Percentiles rank a stretch among this genome's conserved stretches.
These are phyloP conservation scores for Aristolochia contorta DNA, from an alignment of 164 flowering plant genomes.

Conservation along the genomic window DNA sequence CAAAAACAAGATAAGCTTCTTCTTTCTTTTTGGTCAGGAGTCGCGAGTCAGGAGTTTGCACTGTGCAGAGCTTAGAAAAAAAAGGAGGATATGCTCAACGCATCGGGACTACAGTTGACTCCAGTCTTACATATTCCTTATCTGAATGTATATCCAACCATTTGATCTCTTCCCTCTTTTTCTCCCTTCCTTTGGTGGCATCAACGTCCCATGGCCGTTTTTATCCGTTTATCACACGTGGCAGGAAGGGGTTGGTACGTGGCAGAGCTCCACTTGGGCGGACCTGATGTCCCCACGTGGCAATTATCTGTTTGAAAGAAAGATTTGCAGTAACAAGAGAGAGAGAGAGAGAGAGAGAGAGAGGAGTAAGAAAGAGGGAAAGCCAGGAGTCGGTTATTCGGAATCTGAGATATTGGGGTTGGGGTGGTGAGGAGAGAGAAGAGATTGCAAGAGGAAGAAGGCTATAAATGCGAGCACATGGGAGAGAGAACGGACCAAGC, in stretches of 20 bases:
- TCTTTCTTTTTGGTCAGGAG: not conserved
- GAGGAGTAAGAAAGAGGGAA: slow-evolving; percentile 1
- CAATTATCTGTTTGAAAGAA: slow-evolving; percentile 3
- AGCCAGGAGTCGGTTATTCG: not conserved
- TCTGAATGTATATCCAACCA: too few species aligned
- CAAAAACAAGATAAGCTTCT: not conserved
- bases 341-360: slow-evolving; percentile 1
- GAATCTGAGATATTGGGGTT: not conserved
- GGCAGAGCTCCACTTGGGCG: slow-evolving; percentile 1
- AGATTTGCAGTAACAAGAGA: not conserved
- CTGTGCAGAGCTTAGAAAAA: too few species aligned
- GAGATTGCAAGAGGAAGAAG: not conserved
- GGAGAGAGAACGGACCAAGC: not conserved
- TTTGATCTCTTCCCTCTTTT: too few species aligned
- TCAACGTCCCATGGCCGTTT: not conserved
- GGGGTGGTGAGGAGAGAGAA: not conserved
- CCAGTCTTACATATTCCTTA: too few species aligned
- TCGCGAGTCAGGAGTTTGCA: too few species aligned
- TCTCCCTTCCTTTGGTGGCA: too few species aligned
- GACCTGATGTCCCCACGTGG: slow-evolving; percentile 5
- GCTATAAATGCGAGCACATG: slow-evolving; percentile 8
- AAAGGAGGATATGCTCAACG: not conserved
- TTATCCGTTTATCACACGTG: slow-evolving; percentile 1
- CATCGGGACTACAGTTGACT: not conserved
- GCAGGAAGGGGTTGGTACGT: not conserved